Base-by-base conservation (phyloP, 805 yeast genomes). In the Ogataea nonfermentans region DNA sequence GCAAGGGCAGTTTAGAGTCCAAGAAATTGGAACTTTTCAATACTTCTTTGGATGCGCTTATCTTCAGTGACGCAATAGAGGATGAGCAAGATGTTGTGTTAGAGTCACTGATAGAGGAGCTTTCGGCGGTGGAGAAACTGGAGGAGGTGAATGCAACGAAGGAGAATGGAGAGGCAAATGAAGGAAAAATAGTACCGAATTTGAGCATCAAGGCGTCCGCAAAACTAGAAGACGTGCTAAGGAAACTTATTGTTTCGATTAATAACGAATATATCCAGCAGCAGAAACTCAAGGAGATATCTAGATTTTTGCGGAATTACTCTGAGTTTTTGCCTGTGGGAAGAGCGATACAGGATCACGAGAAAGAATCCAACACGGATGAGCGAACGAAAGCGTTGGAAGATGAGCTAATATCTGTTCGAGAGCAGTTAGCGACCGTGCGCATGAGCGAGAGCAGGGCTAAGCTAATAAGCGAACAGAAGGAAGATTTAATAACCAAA, bases 211-310 rank as follows among this genome's bases (percentile, higher is more conserved):
- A 80, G 3, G 74, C 78, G 10, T 68, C 80, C 12, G 67, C 78
- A 1, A 73, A 67, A 30, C 61, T 83, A 38, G 79, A 79, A 26
- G 72, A 71, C 35, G 70, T 81, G 4, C 71, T 84, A 7, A 72
- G 74, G 40, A 60, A 72, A 14, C 59, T 85, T 27, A 70, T 80
- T 2, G 63, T 73, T 20, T 78, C 78, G 38, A 62, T 84, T 13
- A 71, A 78, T 36, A 67, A 74, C 46, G 78, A 79, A 40, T 79
- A 74, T 49, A 68, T 78, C 37, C 84, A 83, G 50, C 78, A 71
- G 48, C 66, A 74, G 47, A 71, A 78, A 41, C 57, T 83, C 38
- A 64, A 66, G 31, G 71, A 81, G 9, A 63, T 84, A 29, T 78
- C 76, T 24, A 65, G 61, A 16, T 83, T 81, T 48, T 56, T 84